Base-by-base conservation (phyloP, 495 filamentous ascomycete species). In the Penicillium paxilli region DNA sequence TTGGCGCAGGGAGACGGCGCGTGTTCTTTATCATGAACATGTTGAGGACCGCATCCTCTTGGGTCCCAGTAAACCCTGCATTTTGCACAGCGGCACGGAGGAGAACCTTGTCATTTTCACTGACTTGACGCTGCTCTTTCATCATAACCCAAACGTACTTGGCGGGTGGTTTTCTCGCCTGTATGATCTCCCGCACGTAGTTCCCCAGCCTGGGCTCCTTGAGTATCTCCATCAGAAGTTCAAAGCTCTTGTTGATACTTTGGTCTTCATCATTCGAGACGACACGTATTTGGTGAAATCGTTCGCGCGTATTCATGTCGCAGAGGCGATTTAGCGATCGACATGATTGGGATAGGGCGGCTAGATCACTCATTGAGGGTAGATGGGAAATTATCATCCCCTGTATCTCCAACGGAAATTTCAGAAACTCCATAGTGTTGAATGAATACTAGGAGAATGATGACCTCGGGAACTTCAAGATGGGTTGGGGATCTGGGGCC, bases 301-400 rank as follows among this genome's bases (percentile, higher is more conserved):
- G 48, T n/a, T 55, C 42, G 21, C 60, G 55, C 12, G 45, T 52
- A 44, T 52, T 42, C 63, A 66, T 63, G 45, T 64, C 59, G 44
- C 64, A 66, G 2, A 69, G 45, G 14, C 46, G 30, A 24, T 66
- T 47, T 2, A 69, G 38, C 14, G 49, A 23, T 14, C 61, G 60
- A 30, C 55, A 62, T 56, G 52, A 47, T 20, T 51, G 51, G 17
- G 66, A 66, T 3, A 69, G 52, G 12, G 63, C 64, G 26, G 61
- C 61, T 19, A 66, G 55, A 57, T 66, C 63, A 22, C 47, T 33
- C 21, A 47, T 59, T 17, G 63, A 62, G 16, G 49, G 14, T 5
- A 68, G 44, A 21, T 37, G 54, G n/a, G 53, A 57, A 19, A 68
- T 47, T 14, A 65, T 45, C 11, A 21, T 54, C 4, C 25, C 16